Evolutionary conservation across 805 yeast species (phyloP).

Genomic region (Cyberlindnera mississippiensis): DNA sequence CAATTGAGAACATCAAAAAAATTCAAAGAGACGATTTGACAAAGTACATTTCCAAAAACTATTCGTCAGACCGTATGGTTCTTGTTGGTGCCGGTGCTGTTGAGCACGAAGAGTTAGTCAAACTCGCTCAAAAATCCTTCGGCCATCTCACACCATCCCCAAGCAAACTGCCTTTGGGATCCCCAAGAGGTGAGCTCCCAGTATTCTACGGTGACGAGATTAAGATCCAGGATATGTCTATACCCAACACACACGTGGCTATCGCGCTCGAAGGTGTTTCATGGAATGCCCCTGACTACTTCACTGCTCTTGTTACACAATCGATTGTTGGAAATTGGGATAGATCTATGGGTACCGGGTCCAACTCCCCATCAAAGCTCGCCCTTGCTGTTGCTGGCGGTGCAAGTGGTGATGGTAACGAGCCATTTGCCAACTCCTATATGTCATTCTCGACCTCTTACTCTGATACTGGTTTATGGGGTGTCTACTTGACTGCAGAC

Average conservation of each 20-base stretch:
- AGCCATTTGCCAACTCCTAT: conserved; percentile 84
- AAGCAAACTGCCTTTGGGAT: conserved; percentile 64
- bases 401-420: conserved; percentile 48
- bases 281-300: conserved; percentile 95
- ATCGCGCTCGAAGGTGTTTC: conserved; percentile 97
- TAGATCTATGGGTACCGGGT: conserved; percentile 80
- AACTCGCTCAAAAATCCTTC: conserved; percentile 71
- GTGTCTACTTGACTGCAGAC: conserved; percentile 81
- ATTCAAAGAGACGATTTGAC: conserved; percentile 74
- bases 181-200: conserved; percentile 62
- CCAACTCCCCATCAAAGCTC: conserved; percentile 81
- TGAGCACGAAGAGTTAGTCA: conserved; percentile 78
- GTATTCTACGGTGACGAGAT: conserved; percentile 82
- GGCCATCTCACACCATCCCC: conserved; percentile 57
- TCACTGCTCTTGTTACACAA: conserved; percentile 92
- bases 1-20: conserved; percentile 79
- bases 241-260: conserved; percentile 90
- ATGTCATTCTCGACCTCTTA: conserved; percentile 97
- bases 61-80: conserved; percentile 96
- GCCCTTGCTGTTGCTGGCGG: conserved; percentile 60
- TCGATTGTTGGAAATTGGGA: conserved; percentile 98
- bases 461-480: conserved; percentile 98
- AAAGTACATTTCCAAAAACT: conserved; percentile 77
- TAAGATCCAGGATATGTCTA: conserved; percentile 72
- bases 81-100: conserved; percentile 96